Evolutionary conservation across 371 early-diverging fungal species (phyloP), one percentile per base, ranked within the genome.

Genomic region (Apophysomyces sp.): DNA sequence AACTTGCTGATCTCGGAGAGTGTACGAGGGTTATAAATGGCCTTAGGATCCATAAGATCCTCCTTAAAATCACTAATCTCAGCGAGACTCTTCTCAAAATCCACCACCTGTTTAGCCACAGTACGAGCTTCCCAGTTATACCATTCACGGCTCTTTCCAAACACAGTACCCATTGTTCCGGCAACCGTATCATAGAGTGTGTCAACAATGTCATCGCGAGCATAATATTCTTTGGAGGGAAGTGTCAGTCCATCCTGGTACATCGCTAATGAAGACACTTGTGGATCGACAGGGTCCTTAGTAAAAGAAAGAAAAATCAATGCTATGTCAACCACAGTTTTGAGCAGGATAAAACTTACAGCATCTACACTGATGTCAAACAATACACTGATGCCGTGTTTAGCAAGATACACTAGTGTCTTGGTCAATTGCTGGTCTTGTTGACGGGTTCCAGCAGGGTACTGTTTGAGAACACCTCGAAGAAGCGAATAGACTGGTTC

Each of bases 151-250:
- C 39, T 30, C 12, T 37, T n/a, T 0, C 36, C 36, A 60, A 70
- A 69, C 2, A 72, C 52, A 28, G 37, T 49, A 30, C 65, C 56
- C 62, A 71, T 44, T 4, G 68, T 68, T 2, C 73, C 73, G 6
- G 69, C 58, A 7, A 77, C 71, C 18, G 65, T 52, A 31, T 77
- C 72, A 28, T 74, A 77, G 3, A 79, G 56, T 0, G 54, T 63
- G 0, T 66, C 30, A 9, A 72, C 49, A 7, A 72, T 72, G 5
- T 75, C 60, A 6, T 72, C 55, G 18, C 86, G 82, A 12, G 64
- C 55, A 55, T 86, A 87, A 29, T 87, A 86, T 15, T 80, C 77
- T 18, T 85, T 86, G 44, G 83, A 78, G 5, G 86, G 85, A 41
- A 87, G 64, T 13, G 84, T 79, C 18, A 85, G 49, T 1, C 85